Conservation (phyloP, 768 basidiomycete genomes). For the Pisolithus sp. region DNA sequence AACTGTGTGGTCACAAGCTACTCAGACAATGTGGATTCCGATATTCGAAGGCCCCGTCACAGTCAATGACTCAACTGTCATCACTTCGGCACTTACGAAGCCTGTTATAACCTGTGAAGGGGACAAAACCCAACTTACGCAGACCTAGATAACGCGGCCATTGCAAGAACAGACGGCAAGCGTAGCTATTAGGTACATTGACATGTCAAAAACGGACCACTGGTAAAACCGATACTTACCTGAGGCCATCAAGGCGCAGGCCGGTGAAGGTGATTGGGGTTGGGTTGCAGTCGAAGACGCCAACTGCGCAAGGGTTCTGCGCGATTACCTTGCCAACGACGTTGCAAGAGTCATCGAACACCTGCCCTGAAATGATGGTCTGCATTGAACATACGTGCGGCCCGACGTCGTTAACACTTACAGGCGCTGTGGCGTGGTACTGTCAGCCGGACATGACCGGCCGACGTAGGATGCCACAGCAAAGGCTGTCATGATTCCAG, state of each 20-base stretch:
- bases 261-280: slow-evolving; percentile 20
- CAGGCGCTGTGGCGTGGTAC: too few species aligned
- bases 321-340: slow-evolving; percentile 25
- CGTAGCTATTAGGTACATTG: background rate
- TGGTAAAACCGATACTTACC: background rate
- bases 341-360: slow-evolving; percentile 26
- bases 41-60: background rate
- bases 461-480: slow-evolving; percentile 6
- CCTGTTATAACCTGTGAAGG: background rate
- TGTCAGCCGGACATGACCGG: slow-evolving; percentile 3
- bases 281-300: slow-evolving; percentile 26
- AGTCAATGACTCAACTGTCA: background rate
- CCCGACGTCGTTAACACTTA: slow-evolving; percentile 2
- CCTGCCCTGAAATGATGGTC: slow-evolving; percentile 16
- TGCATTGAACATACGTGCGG: background rate
- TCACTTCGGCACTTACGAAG: background rate
- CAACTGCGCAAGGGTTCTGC: slow-evolving; percentile 24
- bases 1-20: too few species aligned
- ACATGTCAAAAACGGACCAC: background rate
- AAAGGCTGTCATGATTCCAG: background rate
- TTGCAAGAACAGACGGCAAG: slow-evolving; percentile 20
- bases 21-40: too few species aligned
- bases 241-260: slow-evolving; percentile 4
- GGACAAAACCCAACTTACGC: slow-evolving; percentile 14
- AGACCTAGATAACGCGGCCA: slow-evolving; percentile 17